phyloP scores from a whole-genome alignment of 441 rosid genomes.

The Omphalea diandra region DNA sequence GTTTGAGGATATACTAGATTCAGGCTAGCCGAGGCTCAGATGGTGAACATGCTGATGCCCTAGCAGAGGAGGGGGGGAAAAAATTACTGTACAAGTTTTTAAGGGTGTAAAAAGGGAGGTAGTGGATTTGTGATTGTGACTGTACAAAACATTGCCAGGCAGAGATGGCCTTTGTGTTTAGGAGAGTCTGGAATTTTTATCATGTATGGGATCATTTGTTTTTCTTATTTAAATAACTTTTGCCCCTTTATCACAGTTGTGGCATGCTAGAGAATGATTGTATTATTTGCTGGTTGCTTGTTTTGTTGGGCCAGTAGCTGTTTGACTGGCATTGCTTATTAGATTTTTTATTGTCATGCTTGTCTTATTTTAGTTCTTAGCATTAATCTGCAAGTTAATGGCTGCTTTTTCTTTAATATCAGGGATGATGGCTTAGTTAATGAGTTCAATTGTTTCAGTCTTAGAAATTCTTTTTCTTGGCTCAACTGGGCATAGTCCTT shows the following conservation, averaged over 20 bases:
- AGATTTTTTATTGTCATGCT: background rate
- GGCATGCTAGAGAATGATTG: background rate
- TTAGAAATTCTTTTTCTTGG: too few relatives aligned
- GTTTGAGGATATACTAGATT: constrained; percentile 49
- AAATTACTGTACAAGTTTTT: constrained; percentile 39
- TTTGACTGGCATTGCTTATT: background rate
- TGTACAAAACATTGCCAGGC: constrained; percentile 41
- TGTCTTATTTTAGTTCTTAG: background rate
- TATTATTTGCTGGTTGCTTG: background rate
- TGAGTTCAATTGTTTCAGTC: too few relatives aligned
- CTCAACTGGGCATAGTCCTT: too few relatives aligned
- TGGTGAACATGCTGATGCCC: constrained; percentile 35
- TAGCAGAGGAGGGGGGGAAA: constrained; percentile 25
- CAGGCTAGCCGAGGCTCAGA: constrained; percentile 43
- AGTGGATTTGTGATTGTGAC: constrained; percentile 32
- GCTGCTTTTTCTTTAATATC: too few relatives aligned
- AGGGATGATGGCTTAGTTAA: too few relatives aligned
- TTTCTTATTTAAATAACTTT: constrained; percentile 20
- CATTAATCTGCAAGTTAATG: too few relatives aligned
- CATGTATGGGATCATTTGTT: constrained; percentile 28
- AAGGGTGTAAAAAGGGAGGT: constrained; percentile 44
- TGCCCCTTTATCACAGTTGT: background rate
- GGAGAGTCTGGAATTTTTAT: constrained; percentile 33
- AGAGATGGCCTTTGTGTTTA: constrained; percentile 27
- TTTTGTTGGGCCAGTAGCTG: background rate